Percentiles rank a stretch among this genome's conserved stretches.
Evolutionary conservation across 495 filamentous ascomycete species (phyloP).

Genomic region (Aspergillus sclerotiicarbonarius): DNA sequence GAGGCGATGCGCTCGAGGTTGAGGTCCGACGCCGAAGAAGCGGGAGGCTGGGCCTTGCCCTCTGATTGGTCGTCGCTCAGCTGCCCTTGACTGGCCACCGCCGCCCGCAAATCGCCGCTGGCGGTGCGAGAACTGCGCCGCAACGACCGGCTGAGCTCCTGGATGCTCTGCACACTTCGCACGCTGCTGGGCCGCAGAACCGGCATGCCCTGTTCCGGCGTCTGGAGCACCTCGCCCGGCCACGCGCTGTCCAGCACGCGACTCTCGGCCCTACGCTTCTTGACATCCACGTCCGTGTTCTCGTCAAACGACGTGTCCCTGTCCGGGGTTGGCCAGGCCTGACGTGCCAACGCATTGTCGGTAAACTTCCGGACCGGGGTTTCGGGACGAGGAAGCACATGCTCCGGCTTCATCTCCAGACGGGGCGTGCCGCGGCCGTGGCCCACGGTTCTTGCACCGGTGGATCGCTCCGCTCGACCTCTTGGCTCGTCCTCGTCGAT

Average conservation of each 20-base stretch:
- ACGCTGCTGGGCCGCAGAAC: conserved; percentile 35
- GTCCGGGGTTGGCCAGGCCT: conserved; percentile 50
- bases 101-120: conserved; percentile 75
- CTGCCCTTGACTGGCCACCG: conserved; percentile 47
- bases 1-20: conserved; percentile 50
- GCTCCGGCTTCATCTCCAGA: conserved; percentile 42
- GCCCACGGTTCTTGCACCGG: conserved; percentile 21
- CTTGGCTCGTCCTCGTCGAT: conserved; percentile 42
- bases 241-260: conserved; percentile 4
- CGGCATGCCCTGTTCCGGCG: conserved; percentile 36
- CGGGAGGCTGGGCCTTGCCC: conserved; percentile 19
- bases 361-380: conserved; percentile 46
- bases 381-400: conserved; percentile 42
- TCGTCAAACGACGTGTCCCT: conserved; percentile 35
- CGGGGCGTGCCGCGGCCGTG: conserved; percentile 34
- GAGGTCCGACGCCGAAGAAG: conserved; percentile 25
- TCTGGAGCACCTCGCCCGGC: conserved; percentile 19
- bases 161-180: conserved; percentile 20
- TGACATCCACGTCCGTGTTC: conserved; percentile 12
- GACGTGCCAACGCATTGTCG: conserved; percentile 50
- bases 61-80: conserved; percentile 23
- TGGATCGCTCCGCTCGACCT: conserved; percentile 19
- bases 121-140: conserved; percentile 69
- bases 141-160: conserved; percentile 57
- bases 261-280: conserved; percentile 8